These are phyloP conservation scores for Claviceps purpurea DNA, from an alignment of 2,329 filamentous ascomycete genomes.

Conservation along the genomic window DNA sequence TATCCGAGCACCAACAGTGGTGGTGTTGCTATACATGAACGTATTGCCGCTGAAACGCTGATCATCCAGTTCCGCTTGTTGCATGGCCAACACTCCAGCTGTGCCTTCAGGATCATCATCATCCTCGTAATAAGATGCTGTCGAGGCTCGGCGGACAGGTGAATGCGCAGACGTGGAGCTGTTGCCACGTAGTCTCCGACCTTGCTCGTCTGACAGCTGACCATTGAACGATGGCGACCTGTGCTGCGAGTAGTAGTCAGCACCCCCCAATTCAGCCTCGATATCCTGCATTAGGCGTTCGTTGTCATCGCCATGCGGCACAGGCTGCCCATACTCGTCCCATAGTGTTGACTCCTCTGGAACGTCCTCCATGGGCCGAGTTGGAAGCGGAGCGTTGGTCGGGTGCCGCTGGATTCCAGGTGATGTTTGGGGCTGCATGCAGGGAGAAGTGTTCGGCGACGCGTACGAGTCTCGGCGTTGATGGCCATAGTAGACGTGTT, in stretches of 20 bases:
- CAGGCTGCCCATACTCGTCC: constrained; percentile 21
- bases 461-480: constrained; percentile 36
- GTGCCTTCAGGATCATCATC: constrained; percentile 80
- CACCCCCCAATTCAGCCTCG: constrained; percentile 36
- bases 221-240: constrained; percentile 32
- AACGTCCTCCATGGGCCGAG: constrained; percentile 32
- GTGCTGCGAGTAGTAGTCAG: constrained; percentile 17
- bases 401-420: constrained; percentile 41
- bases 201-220: constrained; percentile 31
- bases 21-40: constrained; percentile 15
- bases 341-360: constrained; percentile 30
- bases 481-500: constrained; percentile 30
- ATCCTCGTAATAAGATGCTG: constrained; percentile 14
- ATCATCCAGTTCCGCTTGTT: constrained; percentile 69
- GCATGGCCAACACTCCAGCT: constrained; percentile 71
- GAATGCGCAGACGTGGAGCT: constrained; percentile 36
- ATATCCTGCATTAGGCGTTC: constrained; percentile 43
- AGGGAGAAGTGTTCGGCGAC: constrained; percentile 34
- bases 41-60: constrained; percentile 29
- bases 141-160: constrained; percentile 6
- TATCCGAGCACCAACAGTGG: background rate
- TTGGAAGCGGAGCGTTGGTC: constrained; percentile 47
- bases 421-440: constrained; percentile 26
- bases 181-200: constrained; percentile 34
- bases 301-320: constrained; percentile 16